Evolutionary conservation across 1,139 yeast species (phyloP), one percentile per base, ranked within the genome.

Genomic region (Taphrina betulina): DNA sequence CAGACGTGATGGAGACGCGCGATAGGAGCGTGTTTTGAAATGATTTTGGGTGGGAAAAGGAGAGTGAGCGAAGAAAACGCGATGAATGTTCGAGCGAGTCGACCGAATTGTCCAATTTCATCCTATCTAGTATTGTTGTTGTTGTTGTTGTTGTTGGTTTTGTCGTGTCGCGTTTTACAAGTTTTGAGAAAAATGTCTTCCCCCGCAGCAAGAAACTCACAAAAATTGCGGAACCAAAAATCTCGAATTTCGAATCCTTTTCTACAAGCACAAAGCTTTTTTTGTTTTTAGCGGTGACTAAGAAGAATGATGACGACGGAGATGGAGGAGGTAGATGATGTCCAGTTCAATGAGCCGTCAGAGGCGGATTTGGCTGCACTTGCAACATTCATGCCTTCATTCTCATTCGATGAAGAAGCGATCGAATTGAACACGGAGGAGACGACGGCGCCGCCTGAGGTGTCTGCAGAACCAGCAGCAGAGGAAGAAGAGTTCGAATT

Each of bases 381-480:
- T 29, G 54, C 46, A 19, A 50, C 31, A 10, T 31, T 23, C 26
- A 50, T 50, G 54, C 54, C 54, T 7, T 23, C 19, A 14, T 50
- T 50, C 31, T 26, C 45, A 8, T 19, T 26, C 8, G n/a, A n/a
- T n/a, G 7, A 7, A 12, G 33, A 40, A 40, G 33, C 24, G 5
- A 19, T 40, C n/a, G 45, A 40, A 4, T n/a, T 14, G 37, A 36
- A 20, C 28, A 20, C n/a, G 20, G 10, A 16, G 22, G 28, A 33
- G 8, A 34, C 31, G 12, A 20, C 40, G 22, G 17, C 48, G n/a
- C n/a, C n/a, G n/a, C n/a, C n/a, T n/a, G 38, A 22, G 20, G 44
- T 16, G 42, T 22, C 5, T 20, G 81, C 17, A 23, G 12, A 24
- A 20, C 17, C 4, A 10, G 31, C 20, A 2, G 29, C 12, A 31